Evolutionary conservation across 192 early-diverging fungal genomes (phyloP).

Genomic region (Coemansia sp.): DNA sequence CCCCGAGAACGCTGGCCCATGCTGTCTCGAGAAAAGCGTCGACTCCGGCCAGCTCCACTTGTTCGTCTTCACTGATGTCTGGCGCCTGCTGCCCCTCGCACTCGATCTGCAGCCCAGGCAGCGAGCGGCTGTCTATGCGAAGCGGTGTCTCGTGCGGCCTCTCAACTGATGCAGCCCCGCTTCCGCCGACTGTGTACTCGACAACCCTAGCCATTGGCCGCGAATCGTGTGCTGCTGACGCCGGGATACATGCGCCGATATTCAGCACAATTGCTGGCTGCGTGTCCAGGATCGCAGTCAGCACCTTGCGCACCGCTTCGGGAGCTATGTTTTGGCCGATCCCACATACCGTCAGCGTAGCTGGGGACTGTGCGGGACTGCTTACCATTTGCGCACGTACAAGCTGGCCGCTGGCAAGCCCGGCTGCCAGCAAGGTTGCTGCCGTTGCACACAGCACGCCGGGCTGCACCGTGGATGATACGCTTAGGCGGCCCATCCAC

Average conservation of each 20-base stretch:
- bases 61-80: neutral
- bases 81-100: neutral
- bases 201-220: conserved; percentile 9
- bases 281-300: neutral
- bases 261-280: conserved; percentile 2
- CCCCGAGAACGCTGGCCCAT: conserved; percentile 35
- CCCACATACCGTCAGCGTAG: conserved; percentile 3
- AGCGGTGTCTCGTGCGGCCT: conserved; percentile 19
- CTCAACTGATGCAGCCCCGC: neutral
- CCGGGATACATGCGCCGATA: conserved; percentile 19
- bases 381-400: conserved; percentile 25
- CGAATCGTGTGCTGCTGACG: neutral
- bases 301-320: neutral
- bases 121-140: conserved; percentile 4
- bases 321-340: neutral
- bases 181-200: neutral
- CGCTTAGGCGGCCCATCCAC: conserved; percentile 21
- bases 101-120: conserved; percentile 15
- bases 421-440: conserved; percentile 7
- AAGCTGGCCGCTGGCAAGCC: conserved; percentile 25
- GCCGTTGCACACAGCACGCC: conserved; percentile 32
- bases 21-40: conserved; percentile 27
- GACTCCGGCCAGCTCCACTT: conserved; percentile 27
- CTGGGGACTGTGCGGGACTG: neutral
- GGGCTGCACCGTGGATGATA: conserved; percentile 29